Base-by-base conservation (phyloP, 768 basidiomycete species). In the Boletellus emodensis region DNA sequence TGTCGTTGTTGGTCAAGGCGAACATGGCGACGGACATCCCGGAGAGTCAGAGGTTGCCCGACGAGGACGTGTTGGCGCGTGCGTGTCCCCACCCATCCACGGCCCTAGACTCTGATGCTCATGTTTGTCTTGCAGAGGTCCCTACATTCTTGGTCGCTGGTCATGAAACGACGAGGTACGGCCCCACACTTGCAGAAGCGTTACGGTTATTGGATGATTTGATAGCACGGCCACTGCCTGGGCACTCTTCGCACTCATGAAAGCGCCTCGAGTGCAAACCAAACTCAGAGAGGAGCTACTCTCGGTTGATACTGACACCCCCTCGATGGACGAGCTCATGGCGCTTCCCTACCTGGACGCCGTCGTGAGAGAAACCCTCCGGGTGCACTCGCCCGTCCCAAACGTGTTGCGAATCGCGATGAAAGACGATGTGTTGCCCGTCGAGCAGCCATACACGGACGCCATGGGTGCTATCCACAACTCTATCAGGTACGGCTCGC, bases 321-420 rank as follows among this genome's bases (percentile, higher is more conserved):
- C 85, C 1, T 75, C 76, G 1, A 87, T 87, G 81, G 87, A 90
- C 28, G 75, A 83, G 40, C 74, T 90, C 1, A 77, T 79, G 49
- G 71, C 75, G 2, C 71, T 91, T 5, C 77, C 83, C 0, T 87
- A 85, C 59, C 79, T 90, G 7, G 88, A 88, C 57, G 72, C 71
- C 15, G 76, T 85, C 14, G 75, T 85, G 2, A 75, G 79, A 11
- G 85, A 86, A 66, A 78, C 75, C 0, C 64, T 86, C 47, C 77
- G 85, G 0, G 41, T 83, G 2, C 46, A 58, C 28, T 51, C 82
- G 0, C 82, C 83, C 1, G 74, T 84, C 3, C 67, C 75, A 3
- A 59, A 54, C 15, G 74, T 74, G 0, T 46, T 71, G 12, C 68
- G 82, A 3, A 62, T 74, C 3, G 79, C 82, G 1, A 69, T 68